These are phyloP conservation scores for Citrus medica DNA, from an alignment of 345 rosid species.

Conservation along the genomic window DNA sequence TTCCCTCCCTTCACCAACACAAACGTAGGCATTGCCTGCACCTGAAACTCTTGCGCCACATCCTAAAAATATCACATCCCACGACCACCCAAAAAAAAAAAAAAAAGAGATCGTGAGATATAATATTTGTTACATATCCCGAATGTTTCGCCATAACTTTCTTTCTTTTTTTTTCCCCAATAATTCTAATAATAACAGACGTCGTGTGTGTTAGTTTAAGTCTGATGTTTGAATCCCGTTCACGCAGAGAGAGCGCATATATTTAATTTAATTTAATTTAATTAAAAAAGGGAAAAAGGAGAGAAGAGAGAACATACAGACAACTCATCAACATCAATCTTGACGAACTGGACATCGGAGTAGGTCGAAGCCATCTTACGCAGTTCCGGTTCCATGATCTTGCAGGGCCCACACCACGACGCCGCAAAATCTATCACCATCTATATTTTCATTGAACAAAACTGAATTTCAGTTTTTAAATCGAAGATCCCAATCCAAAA, in stretches of 20 bases:
- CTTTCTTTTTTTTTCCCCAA: too few species aligned
- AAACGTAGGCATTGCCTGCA: slow-evolving; percentile 88
- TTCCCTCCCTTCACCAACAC: slow-evolving; percentile 76
- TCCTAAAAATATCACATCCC: slow-evolving; percentile 35
- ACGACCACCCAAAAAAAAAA: neutral
- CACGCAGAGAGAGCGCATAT: too few species aligned
- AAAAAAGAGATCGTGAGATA: neutral
- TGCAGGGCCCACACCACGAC: slow-evolving; percentile 90
- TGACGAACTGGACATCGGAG: slow-evolving; percentile 59
- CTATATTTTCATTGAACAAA: slow-evolving; percentile 16
- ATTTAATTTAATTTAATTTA: too few species aligned
- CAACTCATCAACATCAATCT: slow-evolving; percentile 84
- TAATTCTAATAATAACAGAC: too few species aligned
- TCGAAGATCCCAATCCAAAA: neutral
- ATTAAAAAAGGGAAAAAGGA: neutral
- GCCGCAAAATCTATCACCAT: slow-evolving; percentile 82
- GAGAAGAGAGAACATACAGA: slow-evolving; percentile 40
- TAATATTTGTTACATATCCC: too few species aligned
- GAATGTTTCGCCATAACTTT: too few species aligned
- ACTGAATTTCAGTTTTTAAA: neutral
- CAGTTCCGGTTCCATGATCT: slow-evolving; percentile 57
- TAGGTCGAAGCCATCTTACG: slow-evolving; percentile 42
- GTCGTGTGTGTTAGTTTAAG: too few species aligned
- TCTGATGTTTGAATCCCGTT: too few species aligned
- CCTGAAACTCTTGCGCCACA: slow-evolving; percentile 66